phyloP scores from a whole-genome alignment of 106 monocot species.

The Cymbidium sinense region DNA sequence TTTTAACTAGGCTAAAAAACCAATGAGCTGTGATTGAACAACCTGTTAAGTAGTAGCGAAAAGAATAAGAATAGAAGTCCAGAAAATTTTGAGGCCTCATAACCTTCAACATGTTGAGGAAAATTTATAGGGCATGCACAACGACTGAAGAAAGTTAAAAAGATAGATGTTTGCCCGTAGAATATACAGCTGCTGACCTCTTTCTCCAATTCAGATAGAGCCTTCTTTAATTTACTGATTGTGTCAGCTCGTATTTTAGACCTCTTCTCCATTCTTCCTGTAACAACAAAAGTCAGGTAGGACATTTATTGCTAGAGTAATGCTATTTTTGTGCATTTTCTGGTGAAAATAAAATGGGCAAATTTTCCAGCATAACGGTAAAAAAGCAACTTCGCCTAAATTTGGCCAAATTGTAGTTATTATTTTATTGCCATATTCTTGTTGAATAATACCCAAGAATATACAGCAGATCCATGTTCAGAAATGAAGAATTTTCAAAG shows the following conservation, averaged over 20 bases:
- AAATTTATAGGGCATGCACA: neutral
- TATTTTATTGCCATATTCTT: neutral
- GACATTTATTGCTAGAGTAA: neutral
- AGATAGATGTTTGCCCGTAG: too few species aligned
- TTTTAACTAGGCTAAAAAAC: neutral
- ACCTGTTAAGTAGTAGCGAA: conserved; percentile 93
- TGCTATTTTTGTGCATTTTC: neutral
- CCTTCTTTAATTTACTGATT: conserved; percentile 67
- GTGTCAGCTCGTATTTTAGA: conserved; percentile 66
- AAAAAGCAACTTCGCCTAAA: neutral
- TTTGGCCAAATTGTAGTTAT: neutral
- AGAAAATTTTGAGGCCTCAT: conserved; percentile 54
- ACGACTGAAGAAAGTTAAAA: neutral
- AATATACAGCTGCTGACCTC: conserved; percentile 30
- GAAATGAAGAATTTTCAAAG: neutral
- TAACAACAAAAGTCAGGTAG: neutral
- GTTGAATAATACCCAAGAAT: neutral
- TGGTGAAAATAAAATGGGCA: neutral
- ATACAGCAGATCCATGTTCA: neutral
- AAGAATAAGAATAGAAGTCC: conserved; percentile 84
- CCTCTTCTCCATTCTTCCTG: conserved; percentile 88
- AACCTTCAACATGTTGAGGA: conserved; percentile 36
- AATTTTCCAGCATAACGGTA: neutral
- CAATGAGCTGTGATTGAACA: neutral
- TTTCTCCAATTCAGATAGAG: conserved; percentile 60